phyloP scores from a whole-genome alignment of 2,329 filamentous ascomycete genomes.

The Fusarium sp. region DNA sequence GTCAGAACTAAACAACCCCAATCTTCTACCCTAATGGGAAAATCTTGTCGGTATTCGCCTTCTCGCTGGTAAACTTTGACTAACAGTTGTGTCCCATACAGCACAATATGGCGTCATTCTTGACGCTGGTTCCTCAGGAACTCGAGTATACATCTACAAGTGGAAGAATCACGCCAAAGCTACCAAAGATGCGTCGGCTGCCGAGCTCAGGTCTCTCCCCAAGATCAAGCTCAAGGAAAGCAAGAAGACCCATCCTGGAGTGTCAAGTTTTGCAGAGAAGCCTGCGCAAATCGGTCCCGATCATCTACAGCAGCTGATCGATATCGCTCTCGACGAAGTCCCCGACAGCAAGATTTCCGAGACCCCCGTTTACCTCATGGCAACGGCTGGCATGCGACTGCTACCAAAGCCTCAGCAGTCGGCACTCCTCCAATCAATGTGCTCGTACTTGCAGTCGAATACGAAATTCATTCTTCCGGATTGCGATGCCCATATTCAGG shows the following conservation, averaged over 20 bases:
- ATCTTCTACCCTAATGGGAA: conserved; percentile 44
- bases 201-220: conserved; percentile 71
- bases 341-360: conserved; percentile 78
- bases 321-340: conserved; percentile 82
- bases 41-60: conserved; percentile 46
- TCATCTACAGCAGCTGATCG: conserved; percentile 80
- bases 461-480: conserved; percentile 89
- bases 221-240: conserved; percentile 85
- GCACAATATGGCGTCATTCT: conserved; percentile 90
- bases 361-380: conserved; percentile 93
- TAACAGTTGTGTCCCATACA: conserved; percentile 41
- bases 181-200: conserved; percentile 55
- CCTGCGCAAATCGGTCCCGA: conserved; percentile 80
- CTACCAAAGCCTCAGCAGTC: conserved; percentile 77
- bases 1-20: neutral
- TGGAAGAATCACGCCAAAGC: conserved; percentile 83
- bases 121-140: conserved; percentile 97
- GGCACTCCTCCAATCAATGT: conserved; percentile 78
- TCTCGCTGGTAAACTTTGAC: conserved; percentile 9
- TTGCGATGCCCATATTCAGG: conserved; percentile 87
- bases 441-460: conserved; percentile 78
- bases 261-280: conserved; percentile 86
- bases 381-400: conserved; percentile 93
- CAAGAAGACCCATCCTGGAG: conserved; percentile 91
- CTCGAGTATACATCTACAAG: conserved; percentile 90